phyloP scores from a whole-genome alignment of 2,329 filamentous ascomycete genomes.

The Ceratocystis cubensis region DNA sequence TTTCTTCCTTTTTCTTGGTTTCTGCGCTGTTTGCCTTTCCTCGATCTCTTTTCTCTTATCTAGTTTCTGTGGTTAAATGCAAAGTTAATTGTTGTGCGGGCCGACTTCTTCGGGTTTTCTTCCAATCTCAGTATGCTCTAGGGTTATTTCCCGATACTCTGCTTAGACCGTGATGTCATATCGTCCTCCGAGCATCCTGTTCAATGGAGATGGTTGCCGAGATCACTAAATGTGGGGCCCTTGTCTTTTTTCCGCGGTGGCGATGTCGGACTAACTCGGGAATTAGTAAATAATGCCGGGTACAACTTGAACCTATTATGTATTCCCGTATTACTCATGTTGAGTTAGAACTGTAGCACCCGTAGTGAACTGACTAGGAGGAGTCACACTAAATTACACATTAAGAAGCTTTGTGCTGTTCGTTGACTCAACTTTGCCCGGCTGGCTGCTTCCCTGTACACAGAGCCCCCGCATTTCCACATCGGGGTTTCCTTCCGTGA shows the following conservation, averaged over 20 bases:
- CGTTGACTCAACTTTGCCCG: too few relatives aligned
- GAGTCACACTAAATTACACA: too few relatives aligned
- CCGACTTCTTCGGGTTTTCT: background rate
- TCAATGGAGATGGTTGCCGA: background rate
- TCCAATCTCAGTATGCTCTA: background rate
- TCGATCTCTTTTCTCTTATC: slow-evolving; percentile 6
- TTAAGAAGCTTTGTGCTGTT: too few relatives aligned
- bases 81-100: slow-evolving; percentile 1
- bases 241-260: slow-evolving; percentile 1
- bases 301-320: background rate
- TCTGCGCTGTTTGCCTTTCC: background rate
- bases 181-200: background rate
- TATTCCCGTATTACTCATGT: background rate
- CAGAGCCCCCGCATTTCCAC: too few relatives aligned
- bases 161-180: background rate
- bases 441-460: too few relatives aligned
- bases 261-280: background rate
- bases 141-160: background rate
- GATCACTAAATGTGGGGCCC: background rate
- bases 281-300: background rate
- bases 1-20: slow-evolving; percentile 10
- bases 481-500: too few relatives aligned
- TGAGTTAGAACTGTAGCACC: background rate
- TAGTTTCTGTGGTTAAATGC: slow-evolving; percentile 5
- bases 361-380: too few relatives aligned